These are phyloP conservation scores for Capsicum chinense DNA, from an alignment of 257 asterid genomes.

Conservation along the genomic window DNA sequence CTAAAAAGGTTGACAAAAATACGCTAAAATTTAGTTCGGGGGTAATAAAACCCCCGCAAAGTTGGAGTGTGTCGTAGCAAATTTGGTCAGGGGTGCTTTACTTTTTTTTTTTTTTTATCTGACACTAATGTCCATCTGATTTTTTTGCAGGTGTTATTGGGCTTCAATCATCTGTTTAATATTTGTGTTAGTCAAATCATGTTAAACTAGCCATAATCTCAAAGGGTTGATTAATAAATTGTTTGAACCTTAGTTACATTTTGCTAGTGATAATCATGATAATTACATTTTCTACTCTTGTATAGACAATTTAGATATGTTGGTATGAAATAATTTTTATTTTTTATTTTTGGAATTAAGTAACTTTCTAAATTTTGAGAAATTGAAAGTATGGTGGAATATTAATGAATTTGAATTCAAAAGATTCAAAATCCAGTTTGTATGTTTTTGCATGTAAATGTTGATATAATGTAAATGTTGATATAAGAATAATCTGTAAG, in stretches of 20 bases:
- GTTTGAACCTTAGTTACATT: neutral
- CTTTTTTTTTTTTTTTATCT: neutral
- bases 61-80: too few species aligned
- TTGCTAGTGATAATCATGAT: neutral
- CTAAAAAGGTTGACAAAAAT: too few species aligned
- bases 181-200: slow-evolving; percentile 28
- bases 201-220: slow-evolving; percentile 11
- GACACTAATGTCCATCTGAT: slow-evolving; percentile 24
- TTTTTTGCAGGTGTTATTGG: slow-evolving; percentile 84
- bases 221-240: neutral
- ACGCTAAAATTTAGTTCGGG: too few species aligned
- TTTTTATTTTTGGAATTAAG: neutral
- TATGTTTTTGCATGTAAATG: too few species aligned
- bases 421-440: too few species aligned
- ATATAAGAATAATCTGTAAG: too few species aligned
- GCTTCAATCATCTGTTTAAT: slow-evolving; percentile 75
- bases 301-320: neutral
- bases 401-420: too few species aligned
- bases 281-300: neutral
- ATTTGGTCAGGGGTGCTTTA: too few species aligned
- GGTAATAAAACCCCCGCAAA: too few species aligned
- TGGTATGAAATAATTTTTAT: neutral
- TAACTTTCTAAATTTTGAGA: neutral
- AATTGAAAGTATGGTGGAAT: neutral
- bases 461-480: too few species aligned